Conservation (phyloP, 768 basidiomycete species). For the Podaxis carcinomalis region DNA sequence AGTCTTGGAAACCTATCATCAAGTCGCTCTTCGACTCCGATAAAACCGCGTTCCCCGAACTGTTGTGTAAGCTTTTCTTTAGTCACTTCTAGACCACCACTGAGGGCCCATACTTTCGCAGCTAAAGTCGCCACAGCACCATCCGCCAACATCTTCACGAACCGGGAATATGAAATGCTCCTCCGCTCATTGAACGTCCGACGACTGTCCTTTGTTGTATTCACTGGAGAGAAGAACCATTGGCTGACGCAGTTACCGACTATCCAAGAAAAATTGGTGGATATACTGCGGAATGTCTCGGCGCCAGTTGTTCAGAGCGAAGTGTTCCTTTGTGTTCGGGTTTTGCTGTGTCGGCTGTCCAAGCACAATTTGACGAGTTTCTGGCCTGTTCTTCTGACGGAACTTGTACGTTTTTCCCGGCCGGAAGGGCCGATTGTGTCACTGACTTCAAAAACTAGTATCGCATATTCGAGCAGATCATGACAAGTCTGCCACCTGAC, state of each 20-base stretch:
- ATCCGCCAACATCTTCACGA: conserved; percentile 95
- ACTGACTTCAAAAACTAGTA: conserved; percentile 44
- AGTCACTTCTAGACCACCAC: conserved; percentile 24
- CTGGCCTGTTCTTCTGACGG: conserved; percentile 94
- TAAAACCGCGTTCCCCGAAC: conserved; percentile 79
- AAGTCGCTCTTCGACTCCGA: conserved; percentile 82
- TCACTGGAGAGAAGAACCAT: conserved; percentile 86
- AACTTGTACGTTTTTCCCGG: conserved; percentile 55
- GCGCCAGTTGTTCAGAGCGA: conserved; percentile 89
- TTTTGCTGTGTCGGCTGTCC: conserved; percentile 85
- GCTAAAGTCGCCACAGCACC: conserved; percentile 81
- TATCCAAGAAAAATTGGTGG: conserved; percentile 97
- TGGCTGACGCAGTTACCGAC: conserved; percentile 85
- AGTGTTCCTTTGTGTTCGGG: conserved; percentile 90
- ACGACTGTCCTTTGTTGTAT: conserved; percentile 81
- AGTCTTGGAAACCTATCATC: conserved; percentile 74
- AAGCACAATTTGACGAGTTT: conserved; percentile 91
- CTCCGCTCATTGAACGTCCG: conserved; percentile 83
- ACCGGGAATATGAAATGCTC: conserved; percentile 90
- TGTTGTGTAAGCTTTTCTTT: conserved; percentile 57
- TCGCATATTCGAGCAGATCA: conserved; percentile 82
- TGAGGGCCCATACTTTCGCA: conserved; percentile 16
- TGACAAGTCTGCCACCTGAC: conserved; percentile 68
- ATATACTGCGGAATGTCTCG: conserved; percentile 75
- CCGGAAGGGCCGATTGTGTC: neutral